Evolutionary conservation across 2,329 filamentous ascomycete species (phyloP).

Genomic region (Aspergillus flavus): DNA sequence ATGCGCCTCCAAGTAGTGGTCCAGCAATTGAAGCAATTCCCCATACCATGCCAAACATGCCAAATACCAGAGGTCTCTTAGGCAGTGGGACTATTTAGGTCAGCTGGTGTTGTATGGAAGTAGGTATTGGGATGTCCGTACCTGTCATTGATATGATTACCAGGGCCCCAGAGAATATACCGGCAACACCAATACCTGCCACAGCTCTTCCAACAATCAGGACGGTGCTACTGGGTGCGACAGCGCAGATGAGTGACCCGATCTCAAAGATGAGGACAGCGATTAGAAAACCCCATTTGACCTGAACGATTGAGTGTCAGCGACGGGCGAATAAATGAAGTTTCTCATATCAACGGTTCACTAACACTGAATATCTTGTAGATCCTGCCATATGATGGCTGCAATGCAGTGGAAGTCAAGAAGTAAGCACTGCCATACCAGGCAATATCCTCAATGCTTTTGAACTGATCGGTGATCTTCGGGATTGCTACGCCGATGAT

Average conservation of each 20-base stretch:
- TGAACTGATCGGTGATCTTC: slow-evolving; percentile 26
- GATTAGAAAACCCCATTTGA: slow-evolving; percentile 37
- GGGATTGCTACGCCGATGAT: slow-evolving; percentile 30
- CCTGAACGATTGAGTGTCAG: slow-evolving; percentile 25
- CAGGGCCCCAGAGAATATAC: slow-evolving; percentile 36
- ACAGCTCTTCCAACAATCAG: slow-evolving; percentile 42
- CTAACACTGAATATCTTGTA: slow-evolving; percentile 50
- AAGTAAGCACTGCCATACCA: slow-evolving; percentile 62
- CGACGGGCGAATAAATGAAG: neutral
- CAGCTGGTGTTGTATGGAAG: neutral
- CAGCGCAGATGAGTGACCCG: slow-evolving; percentile 42
- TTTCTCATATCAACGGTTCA: too few species aligned
- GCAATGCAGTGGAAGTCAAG: slow-evolving; percentile 17
- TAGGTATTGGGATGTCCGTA: neutral
- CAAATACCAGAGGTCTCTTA: slow-evolving; percentile 50
- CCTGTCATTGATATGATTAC: slow-evolving; percentile 28
- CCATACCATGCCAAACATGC: slow-evolving; percentile 58
- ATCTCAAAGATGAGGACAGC: slow-evolving; percentile 42
- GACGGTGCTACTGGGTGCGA: slow-evolving; percentile 34
- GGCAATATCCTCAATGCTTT: slow-evolving; percentile 56
- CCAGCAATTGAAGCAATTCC: slow-evolving; percentile 54
- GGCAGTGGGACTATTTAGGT: slow-evolving; percentile 51
- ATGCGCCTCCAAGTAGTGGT: slow-evolving; percentile 49
- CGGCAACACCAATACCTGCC: slow-evolving; percentile 38
- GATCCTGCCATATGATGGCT: slow-evolving; percentile 49